Evolutionary conservation across 208 protist species (phyloP).

Genomic region (Wallacemonas sp.): DNA sequence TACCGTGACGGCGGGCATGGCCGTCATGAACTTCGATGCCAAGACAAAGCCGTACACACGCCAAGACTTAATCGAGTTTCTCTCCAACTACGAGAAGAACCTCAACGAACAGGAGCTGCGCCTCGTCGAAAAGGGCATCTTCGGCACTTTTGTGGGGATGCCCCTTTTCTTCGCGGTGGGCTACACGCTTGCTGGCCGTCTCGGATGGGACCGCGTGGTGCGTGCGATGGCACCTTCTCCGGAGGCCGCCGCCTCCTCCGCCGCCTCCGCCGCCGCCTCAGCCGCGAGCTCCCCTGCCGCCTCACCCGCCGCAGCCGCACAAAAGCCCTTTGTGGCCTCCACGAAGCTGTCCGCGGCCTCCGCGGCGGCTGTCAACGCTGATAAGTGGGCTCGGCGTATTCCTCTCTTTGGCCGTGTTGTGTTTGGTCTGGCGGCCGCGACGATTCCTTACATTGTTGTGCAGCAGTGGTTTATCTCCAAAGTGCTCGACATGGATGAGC

Average conservation of each 20-base stretch:
- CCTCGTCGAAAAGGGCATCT: conserved; percentile 70
- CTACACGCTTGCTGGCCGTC: conserved; percentile 53
- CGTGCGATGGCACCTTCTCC: conserved; percentile 36
- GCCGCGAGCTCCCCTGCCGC: not conserved
- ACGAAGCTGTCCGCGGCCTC: conserved; percentile 2
- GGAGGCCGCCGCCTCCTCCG: conserved; percentile 1
- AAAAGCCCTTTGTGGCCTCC: not conserved
- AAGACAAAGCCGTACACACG: conserved; percentile 86
- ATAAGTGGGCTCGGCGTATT: conserved; percentile 33
- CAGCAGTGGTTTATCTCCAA: conserved; percentile 81
- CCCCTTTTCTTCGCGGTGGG: conserved; percentile 49
- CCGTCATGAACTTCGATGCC: conserved; percentile 82
- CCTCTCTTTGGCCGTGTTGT: conserved; percentile 49
- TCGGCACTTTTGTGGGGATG: conserved; percentile 65
- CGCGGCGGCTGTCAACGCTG: conserved; percentile 13
- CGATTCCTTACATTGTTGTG: conserved; percentile 70
- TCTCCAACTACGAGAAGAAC: conserved; percentile 73
- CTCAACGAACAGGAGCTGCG: conserved; percentile 63
- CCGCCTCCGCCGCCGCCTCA: not conserved
- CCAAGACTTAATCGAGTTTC: conserved; percentile 68
- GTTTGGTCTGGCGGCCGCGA: conserved; percentile 56
- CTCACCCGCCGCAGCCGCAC: not conserved
- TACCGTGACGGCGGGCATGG: conserved; percentile 86
- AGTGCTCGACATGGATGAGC: conserved; percentile 72
- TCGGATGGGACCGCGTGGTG: conserved; percentile 71